A percentile compares a stretch with the other conserved stretches of the same genome.
These are phyloP conservation scores for Arabidopsis hybrid DNA, from an alignment of 441 rosid genomes.

Conservation along the genomic window DNA sequence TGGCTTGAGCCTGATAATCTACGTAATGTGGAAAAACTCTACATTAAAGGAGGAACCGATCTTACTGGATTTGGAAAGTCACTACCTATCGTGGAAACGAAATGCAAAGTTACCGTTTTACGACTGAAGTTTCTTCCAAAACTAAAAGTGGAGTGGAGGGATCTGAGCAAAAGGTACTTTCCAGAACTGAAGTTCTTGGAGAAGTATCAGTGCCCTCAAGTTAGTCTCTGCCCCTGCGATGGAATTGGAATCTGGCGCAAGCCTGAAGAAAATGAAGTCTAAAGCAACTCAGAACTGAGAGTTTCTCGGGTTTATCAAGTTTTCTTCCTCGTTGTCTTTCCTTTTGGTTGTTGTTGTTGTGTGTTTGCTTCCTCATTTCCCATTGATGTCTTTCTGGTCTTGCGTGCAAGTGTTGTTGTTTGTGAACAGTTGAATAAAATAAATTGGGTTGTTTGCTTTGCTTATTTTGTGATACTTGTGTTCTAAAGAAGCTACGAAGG, in stretches of 20 bases:
- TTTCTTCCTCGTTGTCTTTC: not conserved
- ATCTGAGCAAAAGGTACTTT: constrained; percentile 38
- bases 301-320: not conserved
- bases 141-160: constrained; percentile 52
- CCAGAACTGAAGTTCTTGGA: constrained; percentile 53
- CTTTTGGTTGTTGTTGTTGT: not conserved
- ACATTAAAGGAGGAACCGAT: constrained; percentile 52
- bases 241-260: constrained; percentile 39
- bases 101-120: constrained; percentile 43
- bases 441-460: constrained; percentile 31
- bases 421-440: constrained; percentile 27
- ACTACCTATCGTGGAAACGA: not conserved
- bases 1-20: constrained; percentile 45
- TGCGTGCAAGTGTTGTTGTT: constrained; percentile 33
- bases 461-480: not conserved
- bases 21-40: constrained; percentile 36
- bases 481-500: not conserved
- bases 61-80: constrained; percentile 41
- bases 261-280: not conserved
- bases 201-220: constrained; percentile 51
- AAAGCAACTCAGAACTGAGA: constrained; percentile 7
- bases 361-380: constrained; percentile 26
- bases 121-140: constrained; percentile 51
- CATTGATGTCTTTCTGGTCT: constrained; percentile 26
- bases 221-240: constrained; percentile 59